phyloP scores from a whole-genome alignment of 148 eudicot genomes.

The Vaccinium vitisidaea region DNA sequence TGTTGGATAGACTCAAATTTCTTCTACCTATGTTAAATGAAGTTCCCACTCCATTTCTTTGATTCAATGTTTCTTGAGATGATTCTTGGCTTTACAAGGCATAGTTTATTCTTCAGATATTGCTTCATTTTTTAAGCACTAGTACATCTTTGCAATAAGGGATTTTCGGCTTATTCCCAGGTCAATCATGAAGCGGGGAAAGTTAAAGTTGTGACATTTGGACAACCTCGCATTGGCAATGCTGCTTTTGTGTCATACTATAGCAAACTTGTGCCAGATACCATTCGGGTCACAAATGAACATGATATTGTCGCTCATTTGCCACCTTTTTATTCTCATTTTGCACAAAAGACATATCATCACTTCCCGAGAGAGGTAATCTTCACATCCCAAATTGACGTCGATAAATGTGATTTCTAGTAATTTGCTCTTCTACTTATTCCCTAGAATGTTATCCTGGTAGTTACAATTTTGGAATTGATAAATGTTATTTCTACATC shows the following conservation, averaged over 20 bases:
- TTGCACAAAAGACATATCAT: constrained; percentile 78
- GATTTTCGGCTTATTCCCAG: constrained; percentile 35
- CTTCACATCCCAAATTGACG: neutral
- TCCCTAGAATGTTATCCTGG: neutral
- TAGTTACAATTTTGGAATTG: neutral
- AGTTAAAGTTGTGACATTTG: constrained; percentile 85
- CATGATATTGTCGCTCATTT: constrained; percentile 96
- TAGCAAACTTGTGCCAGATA: constrained; percentile 64
- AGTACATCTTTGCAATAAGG: neutral
- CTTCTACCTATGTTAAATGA: neutral
- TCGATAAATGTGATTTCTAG: neutral
- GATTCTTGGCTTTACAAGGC: neutral
- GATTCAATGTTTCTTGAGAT: neutral
- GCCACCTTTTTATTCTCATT: constrained; percentile 75
- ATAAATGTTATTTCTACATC: neutral
- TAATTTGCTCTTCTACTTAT: neutral
- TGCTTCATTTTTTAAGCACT: constrained; percentile 3
- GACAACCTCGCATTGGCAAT: constrained; percentile 96
- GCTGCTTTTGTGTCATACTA: constrained; percentile 78
- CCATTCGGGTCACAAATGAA: constrained; percentile 71
- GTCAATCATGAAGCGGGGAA: constrained; percentile 51
- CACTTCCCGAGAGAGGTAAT: constrained; percentile 97
- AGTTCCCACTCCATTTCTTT: neutral
- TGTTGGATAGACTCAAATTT: neutral
- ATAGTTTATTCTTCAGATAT: neutral